Evolutionary conservation across 164 flowering plant species (phyloP).

Genomic region (Stephania japonica): DNA sequence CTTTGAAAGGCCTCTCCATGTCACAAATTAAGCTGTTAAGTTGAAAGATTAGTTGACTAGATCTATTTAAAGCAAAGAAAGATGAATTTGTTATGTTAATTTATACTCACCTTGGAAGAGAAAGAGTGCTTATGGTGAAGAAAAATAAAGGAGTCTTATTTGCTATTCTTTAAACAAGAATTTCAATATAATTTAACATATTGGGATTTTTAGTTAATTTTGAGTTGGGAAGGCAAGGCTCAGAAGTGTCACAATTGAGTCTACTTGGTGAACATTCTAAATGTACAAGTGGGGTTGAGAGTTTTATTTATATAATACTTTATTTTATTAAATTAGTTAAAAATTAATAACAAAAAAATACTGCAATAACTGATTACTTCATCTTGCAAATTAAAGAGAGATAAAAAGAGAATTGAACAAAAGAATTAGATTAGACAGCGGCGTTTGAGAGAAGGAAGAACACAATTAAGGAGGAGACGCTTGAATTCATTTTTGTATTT

Average conservation of each 20-base stretch:
- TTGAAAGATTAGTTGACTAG: background rate
- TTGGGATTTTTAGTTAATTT: background rate
- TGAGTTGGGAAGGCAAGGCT: background rate
- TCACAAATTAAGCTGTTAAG: background rate
- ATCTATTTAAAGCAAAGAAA: background rate
- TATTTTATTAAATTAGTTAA: background rate
- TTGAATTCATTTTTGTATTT: no score
- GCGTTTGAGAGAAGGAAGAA: no score
- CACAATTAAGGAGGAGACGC: no score
- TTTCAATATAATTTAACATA: no score
- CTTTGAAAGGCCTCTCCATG: background rate
- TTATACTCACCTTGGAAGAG: background rate
- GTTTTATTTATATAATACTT: background rate
- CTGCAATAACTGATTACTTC: no score
- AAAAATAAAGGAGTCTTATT: background rate
- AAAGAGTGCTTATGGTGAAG: background rate
- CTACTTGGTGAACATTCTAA: background rate
- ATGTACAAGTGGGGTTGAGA: background rate
- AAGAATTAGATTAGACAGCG: no score
- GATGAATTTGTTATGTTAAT: background rate
- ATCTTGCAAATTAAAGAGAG: no score
- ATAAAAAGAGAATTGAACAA: no score
- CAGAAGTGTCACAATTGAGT: background rate
- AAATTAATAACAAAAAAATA: no score
- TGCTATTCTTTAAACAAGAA: background rate